A percentile compares a stretch with the other conserved stretches of the same genome.
Conservation (phyloP, 2,329 filamentous ascomycete species). For the Xylariaceae sp. region DNA sequence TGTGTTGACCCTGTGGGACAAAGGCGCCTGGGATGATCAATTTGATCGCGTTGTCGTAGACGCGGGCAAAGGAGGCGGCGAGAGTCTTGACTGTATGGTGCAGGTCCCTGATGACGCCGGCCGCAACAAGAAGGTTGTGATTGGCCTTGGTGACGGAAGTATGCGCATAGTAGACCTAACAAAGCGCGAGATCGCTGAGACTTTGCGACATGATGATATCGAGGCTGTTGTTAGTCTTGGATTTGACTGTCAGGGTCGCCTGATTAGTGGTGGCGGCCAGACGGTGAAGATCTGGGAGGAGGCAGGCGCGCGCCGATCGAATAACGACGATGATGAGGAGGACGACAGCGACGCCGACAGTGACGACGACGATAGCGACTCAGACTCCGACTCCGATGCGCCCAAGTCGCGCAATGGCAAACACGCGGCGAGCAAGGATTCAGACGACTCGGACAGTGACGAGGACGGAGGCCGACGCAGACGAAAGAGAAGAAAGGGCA, state of each 20-base stretch:
- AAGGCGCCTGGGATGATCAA: constrained; percentile 91
- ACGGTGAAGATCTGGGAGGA: constrained; percentile 88
- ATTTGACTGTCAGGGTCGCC: constrained; percentile 78
- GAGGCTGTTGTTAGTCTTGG: constrained; percentile 77
- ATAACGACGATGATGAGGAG: constrained; percentile 43
- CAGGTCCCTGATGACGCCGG: constrained; percentile 66
- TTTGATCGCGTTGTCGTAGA: constrained; percentile 82
- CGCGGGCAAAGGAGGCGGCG: constrained; percentile 55
- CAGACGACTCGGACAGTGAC: constrained; percentile 41
- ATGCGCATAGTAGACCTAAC: constrained; percentile 73
- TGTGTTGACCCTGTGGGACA: constrained; percentile 88
- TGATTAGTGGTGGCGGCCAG: constrained; percentile 84
- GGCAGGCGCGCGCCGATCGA: constrained; percentile 49
- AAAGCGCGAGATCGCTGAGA: constrained; percentile 62
- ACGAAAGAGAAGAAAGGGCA: constrained; percentile 43
- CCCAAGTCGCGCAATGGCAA: constrained; percentile 39
- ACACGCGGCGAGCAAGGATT: constrained; percentile 36
- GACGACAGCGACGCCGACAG: constrained; percentile 44
- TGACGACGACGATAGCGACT: constrained; percentile 40
- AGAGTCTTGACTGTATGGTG: constrained; percentile 74
- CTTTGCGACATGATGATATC: constrained; percentile 74
- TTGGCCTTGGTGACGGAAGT: constrained; percentile 75
- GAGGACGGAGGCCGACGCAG: constrained; percentile 39
- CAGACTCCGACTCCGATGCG: constrained; percentile 40
- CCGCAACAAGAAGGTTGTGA: constrained; percentile 66